Base-by-base conservation (phyloP, 2,329 filamentous ascomycete genomes). In the Zymoseptoria tritici region DNA sequence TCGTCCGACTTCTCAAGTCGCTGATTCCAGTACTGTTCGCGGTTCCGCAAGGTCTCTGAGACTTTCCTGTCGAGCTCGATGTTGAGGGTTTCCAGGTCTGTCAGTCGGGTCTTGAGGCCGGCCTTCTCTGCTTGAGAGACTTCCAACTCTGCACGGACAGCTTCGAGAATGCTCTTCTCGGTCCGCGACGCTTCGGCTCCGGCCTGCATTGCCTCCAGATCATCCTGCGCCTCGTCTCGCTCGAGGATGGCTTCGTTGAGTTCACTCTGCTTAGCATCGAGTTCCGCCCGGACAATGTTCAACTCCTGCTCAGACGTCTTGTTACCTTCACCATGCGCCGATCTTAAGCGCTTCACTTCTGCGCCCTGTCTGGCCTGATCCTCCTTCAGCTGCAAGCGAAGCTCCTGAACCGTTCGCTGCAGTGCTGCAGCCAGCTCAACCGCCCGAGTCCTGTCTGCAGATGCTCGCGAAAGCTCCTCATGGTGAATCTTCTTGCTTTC, bases 231-330 rank as follows among this genome's bases (percentile, higher is more conserved):
- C 50, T 63, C 64, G 42, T 71, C 69, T 9, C 69, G 66, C 53
- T 70, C 68, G 49, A 69, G 53, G 16, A 67, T 62, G 22, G 65
- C 64, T 52, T 63, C 63, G 60, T 70, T 71, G 56, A 70, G 60
- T 9, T 61, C 57, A 19, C 60, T 62, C 50, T 66, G 63, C 55
- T 66, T 63, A 19, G 63, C 59, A 54, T 69, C 66, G 9, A 66
- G 54, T 29, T 68, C 64, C 3, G 49, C 56, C 9, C 62, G 64
- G 29, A 68, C 50, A 22, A 63, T 56, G 13, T 62, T 51, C 26
- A 62, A 59, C 19, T 62, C 64, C 31, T 64, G 58, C 9, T 54
- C 49, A 4, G 64, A 58, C 21, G 57, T 64, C 21, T 62, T 36
- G 36, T 54, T 54, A 6, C 58, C 56, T 49, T 61, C 59, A 4